A percentile compares a stretch with the other conserved stretches of the same genome.
Conservation (phyloP, 192 early-diverging fungal genomes). For the Umbelopsis vinacea region DNA sequence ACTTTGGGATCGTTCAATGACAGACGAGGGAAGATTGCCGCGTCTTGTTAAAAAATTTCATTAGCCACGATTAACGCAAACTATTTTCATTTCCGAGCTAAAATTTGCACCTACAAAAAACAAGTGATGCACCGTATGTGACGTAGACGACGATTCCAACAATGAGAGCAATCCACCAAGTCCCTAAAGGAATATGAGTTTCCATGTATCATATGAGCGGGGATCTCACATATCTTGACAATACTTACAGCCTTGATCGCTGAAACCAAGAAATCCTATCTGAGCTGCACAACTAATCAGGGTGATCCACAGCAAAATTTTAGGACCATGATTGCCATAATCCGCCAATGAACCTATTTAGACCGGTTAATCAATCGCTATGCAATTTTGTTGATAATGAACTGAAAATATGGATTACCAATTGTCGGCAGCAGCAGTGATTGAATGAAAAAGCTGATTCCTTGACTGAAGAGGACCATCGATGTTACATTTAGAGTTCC, state of each 20-base stretch:
- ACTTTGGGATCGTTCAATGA: conserved; percentile 32
- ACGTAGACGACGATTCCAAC: conserved; percentile 30
- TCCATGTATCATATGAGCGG: neutral
- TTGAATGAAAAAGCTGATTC: conserved; percentile 37
- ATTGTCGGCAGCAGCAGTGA: conserved; percentile 33
- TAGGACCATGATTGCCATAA: conserved; percentile 30
- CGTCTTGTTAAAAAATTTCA: neutral
- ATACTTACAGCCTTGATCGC: conserved; percentile 17
- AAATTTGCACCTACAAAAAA: conserved; percentile 27
- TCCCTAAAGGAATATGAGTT: neutral
- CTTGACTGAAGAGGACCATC: conserved; percentile 37
- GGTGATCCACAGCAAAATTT: conserved; percentile 26
- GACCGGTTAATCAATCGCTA: too few species aligned
- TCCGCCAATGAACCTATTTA: conserved; percentile 26
- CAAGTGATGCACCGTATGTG: conserved; percentile 31
- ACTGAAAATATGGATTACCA: neutral
- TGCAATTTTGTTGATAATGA: too few species aligned
- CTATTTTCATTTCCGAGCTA: neutral
- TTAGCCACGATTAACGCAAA: neutral
- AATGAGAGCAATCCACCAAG: conserved; percentile 25
- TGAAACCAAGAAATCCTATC: conserved; percentile 24
- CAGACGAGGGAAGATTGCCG: conserved; percentile 9
- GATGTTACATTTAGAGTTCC: conserved; percentile 29
- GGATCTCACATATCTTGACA: conserved; percentile 1
- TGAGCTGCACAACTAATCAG: conserved; percentile 33